Percentiles rank a stretch among this genome's conserved stretches.
Evolutionary conservation across 441 rosid species (phyloP).

Genomic region (Corymbia citriodora): DNA sequence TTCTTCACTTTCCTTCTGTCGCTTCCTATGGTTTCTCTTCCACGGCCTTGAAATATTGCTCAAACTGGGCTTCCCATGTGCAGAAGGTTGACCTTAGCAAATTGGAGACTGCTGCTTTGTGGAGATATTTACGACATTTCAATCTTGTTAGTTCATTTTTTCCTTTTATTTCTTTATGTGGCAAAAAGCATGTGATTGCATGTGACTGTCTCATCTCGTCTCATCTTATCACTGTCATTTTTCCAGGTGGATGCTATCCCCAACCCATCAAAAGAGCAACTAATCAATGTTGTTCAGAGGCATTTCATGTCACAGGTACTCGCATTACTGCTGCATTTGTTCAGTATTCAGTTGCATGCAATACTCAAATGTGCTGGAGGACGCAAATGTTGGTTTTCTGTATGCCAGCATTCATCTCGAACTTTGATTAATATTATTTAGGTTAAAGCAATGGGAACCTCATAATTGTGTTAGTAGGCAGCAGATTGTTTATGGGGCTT

Average conservation of each 20-base stretch:
- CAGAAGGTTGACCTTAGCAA: conserved; percentile 92
- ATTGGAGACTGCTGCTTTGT: conserved; percentile 80
- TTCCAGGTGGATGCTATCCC: conserved; percentile 69
- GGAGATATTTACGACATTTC: conserved; percentile 85
- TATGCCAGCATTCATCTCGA: not conserved
- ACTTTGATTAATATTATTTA: not conserved
- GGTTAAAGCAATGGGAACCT: not conserved
- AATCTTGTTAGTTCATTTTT: conserved; percentile 66
- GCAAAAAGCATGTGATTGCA: not conserved
- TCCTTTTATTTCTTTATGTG: not conserved
- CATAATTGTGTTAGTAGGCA: not conserved
- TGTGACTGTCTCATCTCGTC: not conserved
- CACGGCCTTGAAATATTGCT: not conserved
- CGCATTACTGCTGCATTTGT: not conserved
- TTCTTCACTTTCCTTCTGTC: not conserved
- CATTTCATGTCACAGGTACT: conserved; percentile 94
- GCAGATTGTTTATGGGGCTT: not conserved
- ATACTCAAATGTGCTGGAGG: not conserved
- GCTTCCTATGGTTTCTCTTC: not conserved
- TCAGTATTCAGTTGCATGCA: not conserved
- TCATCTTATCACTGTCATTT: not conserved
- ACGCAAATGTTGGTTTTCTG: not conserved
- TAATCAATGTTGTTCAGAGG: conserved; percentile 75
- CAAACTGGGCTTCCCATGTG: not conserved
- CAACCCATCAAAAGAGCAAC: conserved; percentile 82